Evolutionary conservation across 1,284 basidiomycete genomes (phyloP).

Genomic region (Ceraceosorus bombacis): DNA sequence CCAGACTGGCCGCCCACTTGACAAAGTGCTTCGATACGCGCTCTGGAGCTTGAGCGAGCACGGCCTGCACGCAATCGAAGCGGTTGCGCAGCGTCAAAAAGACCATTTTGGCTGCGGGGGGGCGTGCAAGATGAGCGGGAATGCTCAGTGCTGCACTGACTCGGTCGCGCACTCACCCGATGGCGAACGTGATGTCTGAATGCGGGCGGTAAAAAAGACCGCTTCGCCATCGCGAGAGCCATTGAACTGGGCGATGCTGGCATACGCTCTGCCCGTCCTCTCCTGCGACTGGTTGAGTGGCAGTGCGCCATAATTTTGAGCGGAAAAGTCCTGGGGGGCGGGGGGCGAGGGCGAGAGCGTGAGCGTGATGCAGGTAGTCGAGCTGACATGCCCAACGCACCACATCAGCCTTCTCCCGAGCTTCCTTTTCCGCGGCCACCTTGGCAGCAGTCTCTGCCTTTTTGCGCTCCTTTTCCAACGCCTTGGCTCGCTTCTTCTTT

Average conservation of each 20-base stretch:
- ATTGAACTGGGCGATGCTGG: constrained; percentile 63
- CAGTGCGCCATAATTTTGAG: constrained; percentile 78
- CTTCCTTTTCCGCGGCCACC: constrained; percentile 66
- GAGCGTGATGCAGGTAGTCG: background rate
- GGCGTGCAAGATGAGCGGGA: constrained; percentile 21
- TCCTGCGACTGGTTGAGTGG: constrained; percentile 87
- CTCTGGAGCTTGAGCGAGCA: constrained; percentile 67
- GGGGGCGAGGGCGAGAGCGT: no score
- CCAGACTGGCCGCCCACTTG: constrained; percentile 75
- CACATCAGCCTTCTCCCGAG: constrained; percentile 66
- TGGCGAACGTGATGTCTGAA: constrained; percentile 76
- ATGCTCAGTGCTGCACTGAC: background rate
- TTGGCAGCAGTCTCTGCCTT: constrained; percentile 75
- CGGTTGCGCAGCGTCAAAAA: constrained; percentile 89
- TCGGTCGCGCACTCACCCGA: constrained; percentile 12
- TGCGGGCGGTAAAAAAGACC: constrained; percentile 77
- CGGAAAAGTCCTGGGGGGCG: constrained; percentile 64
- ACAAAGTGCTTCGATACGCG: constrained; percentile 96
- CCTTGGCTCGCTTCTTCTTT: constrained; percentile 85
- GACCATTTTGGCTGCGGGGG: constrained; percentile 79
- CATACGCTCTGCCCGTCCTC: constrained; percentile 52
- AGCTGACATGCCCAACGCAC: constrained; percentile 54
- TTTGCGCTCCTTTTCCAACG: constrained; percentile 66
- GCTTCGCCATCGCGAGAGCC: constrained; percentile 66
- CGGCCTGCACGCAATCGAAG: constrained; percentile 78